These are phyloP conservation scores for Botrytis pseudocinerea DNA, from an alignment of 2,329 filamentous ascomycete species.

Conservation along the genomic window DNA sequence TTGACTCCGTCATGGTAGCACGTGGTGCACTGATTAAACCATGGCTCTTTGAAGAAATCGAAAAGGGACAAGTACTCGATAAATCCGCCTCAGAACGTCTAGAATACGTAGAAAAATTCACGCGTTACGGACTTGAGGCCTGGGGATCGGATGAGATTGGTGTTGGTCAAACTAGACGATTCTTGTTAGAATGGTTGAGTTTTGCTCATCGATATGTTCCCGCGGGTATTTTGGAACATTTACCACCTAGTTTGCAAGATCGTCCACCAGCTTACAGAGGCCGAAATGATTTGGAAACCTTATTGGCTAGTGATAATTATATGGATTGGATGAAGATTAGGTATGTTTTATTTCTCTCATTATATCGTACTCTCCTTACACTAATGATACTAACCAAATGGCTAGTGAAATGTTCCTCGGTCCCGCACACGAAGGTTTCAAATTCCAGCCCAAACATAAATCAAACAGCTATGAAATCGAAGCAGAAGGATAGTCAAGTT, in stretches of 20 bases:
- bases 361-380: background rate
- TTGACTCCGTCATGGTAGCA: slow-evolving; percentile 97
- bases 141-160: slow-evolving; percentile 97
- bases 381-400: slow-evolving; percentile 3
- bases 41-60: slow-evolving; percentile 97
- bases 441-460: slow-evolving; percentile 97
- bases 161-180: slow-evolving; percentile 84
- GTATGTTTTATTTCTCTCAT: slow-evolving; percentile 52
- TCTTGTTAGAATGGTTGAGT: slow-evolving; percentile 93
- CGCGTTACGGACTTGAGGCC: slow-evolving; percentile 83
- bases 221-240: slow-evolving; percentile 79
- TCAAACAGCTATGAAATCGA: slow-evolving; percentile 86
- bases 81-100: slow-evolving; percentile 89
- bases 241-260: slow-evolving; percentile 88
- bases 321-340: slow-evolving; percentile 99
- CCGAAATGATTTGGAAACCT: slow-evolving; percentile 88
- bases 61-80: slow-evolving; percentile 88
- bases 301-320: slow-evolving; percentile 87
- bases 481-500: slow-evolving; percentile 58
- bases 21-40: slow-evolving; percentile 95
- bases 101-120: slow-evolving; percentile 83
- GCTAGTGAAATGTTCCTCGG: slow-evolving; percentile 95
- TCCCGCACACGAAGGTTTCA: slow-evolving; percentile 84
- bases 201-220: slow-evolving; percentile 93
- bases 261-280: slow-evolving; percentile 81